Conservation (phyloP, 2,329 filamentous ascomycete genomes). For the Xylariaceae sp. region DNA sequence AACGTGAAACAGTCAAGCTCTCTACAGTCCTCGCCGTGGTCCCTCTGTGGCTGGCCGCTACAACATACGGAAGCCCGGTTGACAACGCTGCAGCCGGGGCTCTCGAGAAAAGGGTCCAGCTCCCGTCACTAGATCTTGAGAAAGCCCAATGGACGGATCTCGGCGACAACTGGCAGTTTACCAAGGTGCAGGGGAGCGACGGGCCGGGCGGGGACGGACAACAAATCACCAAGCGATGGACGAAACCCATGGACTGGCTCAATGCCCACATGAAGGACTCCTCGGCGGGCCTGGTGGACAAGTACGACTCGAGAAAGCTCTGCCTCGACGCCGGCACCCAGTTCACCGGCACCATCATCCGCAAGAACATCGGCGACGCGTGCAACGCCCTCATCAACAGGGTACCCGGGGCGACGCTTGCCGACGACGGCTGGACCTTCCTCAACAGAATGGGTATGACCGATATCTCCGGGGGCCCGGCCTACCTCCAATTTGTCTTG, state of each 20-base stretch:
- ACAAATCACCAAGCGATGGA: not conserved
- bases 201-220: not conserved
- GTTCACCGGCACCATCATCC: not conserved
- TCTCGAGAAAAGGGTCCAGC: not conserved
- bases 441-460: conserved; percentile 1
- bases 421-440: conserved; percentile 1
- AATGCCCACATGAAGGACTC: not conserved
- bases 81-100: not conserved
- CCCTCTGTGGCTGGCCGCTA: not conserved
- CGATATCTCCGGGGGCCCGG: not conserved
- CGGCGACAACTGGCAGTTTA: not conserved
- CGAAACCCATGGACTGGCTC: not conserved
- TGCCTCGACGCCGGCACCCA: not conserved
- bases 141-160: not conserved
- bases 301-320: not conserved
- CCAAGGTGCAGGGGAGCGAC: not conserved
- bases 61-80: not conserved
- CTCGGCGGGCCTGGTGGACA: not conserved
- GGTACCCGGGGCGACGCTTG: not conserved
- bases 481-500: conserved; percentile 2
- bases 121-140: not conserved
- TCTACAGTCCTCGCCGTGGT: not conserved
- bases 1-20: no score
- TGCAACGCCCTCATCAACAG: conserved; percentile 1
- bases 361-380: conserved; percentile 1